Evolutionary conservation across 768 basidiomycete genomes (phyloP), one percentile per base, ranked within the genome.

Genomic region (Tylopilus rubrobrunneus): DNA sequence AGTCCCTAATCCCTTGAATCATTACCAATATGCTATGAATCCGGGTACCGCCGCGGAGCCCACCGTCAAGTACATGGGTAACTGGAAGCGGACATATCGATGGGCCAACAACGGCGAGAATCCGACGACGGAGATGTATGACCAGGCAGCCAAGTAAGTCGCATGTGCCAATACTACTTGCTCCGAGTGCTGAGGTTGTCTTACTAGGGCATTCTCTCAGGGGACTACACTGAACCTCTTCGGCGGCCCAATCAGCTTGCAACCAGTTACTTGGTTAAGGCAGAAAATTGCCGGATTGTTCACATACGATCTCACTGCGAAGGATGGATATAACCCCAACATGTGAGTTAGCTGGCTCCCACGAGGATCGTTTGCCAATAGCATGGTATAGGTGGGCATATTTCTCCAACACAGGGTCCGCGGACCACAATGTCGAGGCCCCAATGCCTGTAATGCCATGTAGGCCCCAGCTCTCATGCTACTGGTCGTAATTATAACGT

Each of bases 201-300:
- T 15, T 8, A 21, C 14, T 7, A 62, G 62, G 19, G 52, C 53
- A 11, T 60, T 51, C 14, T 37, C 39, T 21, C 9, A 41, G 4
- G 40, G 40, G 21, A n/a, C 7, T 12, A 41, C 3, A 23, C 23
- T 23, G 21, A 10, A 41, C 19, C 10, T 40, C 19, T 19, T 15
- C 19, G 40, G 21, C 2, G 7, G 7, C 7, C 10, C 6, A 7
- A 15, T 39, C 19, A 2, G 14, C 1, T 10, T 51, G 4, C 11
- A 33, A 6, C 58, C 62, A 25, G 39, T 60, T 4, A 17, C 9
- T 29, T 57, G 62, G 62, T 58, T 62, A 8, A 63, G 62, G 42
- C 27, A 1, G 31, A 62, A 62, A 28, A 43, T 62, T 2, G 48
- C 52, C 19, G 50, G 19, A 11, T 36, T 62, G 7, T 62, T 62